Base-by-base conservation (phyloP, 129 eudicot species). In the Escallonia rubra region DNA sequence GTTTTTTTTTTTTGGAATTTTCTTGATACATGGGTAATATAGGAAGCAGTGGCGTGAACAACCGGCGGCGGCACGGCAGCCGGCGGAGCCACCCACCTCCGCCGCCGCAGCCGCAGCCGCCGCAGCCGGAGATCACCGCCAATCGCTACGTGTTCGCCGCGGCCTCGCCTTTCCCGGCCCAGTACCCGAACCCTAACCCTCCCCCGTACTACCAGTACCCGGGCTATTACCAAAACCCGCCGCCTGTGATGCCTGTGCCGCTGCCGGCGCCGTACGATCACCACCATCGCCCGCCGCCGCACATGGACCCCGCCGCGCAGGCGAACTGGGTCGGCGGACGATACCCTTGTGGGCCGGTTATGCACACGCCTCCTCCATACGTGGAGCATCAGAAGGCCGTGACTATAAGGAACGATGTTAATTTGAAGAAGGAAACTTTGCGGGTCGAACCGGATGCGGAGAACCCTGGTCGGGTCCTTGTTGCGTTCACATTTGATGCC, bases 301-400 rank as follows among this genome's bases (percentile, higher is more conserved):
- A 61, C 34, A 72, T 57, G 4, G 65, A 71, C 75, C 84, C 70
- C 75, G 79, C 85, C 5, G 74, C 74, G 23, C 76, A 76, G 40
- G 81, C 75, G 0, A 87, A 85, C 76, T 84, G 88, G 95, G 85
- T 70, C 9, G 87, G 85, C 42, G 95, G 87, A 41, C 68, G 93
- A 70, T 89, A 83, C 67, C 90, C 96, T 0, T 88, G 79, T 72
- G 95, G 90, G 43, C 96, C 90, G 40, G 62, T 85, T 79, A 72
- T 81, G 83, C 90, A 67, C 40, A 59, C 90, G 2, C 84, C 86
- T 8, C 64, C 86, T 10, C 87, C 95, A 3, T 86, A 80, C 68
- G 96, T 93, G 59, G 99, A 93, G 83, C 99, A 89, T 59, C 96
- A 93, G 79, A 93, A 93, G 71, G 99, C 96, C 14, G 87, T 93